A percentile compares a stretch with the other conserved stretches of the same genome.
phyloP scores from a whole-genome alignment of 164 flowering plant species.

The Chimonanthus salicifolius region DNA sequence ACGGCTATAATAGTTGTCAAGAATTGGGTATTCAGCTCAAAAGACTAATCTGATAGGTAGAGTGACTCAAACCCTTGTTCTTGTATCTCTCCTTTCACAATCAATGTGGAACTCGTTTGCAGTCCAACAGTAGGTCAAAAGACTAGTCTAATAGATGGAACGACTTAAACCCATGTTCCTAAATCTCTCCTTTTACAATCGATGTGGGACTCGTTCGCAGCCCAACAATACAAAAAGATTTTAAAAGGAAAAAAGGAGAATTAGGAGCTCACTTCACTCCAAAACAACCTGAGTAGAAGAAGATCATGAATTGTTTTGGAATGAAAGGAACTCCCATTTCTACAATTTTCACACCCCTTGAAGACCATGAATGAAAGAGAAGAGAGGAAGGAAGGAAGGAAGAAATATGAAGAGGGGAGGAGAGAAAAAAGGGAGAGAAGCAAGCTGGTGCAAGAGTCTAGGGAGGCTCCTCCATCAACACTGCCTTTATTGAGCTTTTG shows the following conservation, averaged over 20 bases:
- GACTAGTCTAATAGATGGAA: too few species aligned
- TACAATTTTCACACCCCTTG: slow-evolving; percentile 15
- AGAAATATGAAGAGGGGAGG: not conserved
- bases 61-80: too few species aligned
- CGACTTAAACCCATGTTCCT: too few species aligned
- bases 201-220: too few species aligned
- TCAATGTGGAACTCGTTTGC: too few species aligned
- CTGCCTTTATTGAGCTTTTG: not conserved
- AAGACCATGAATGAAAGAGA: not conserved
- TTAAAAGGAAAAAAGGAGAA: slow-evolving; percentile 15
- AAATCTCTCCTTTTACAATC: too few species aligned
- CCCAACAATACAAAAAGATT: not conserved
- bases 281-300: slow-evolving; percentile 4
- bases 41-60: too few species aligned
- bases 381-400: not conserved
- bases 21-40: too few species aligned
- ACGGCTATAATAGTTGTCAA: too few species aligned
- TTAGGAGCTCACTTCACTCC: slow-evolving; percentile 31
- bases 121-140: too few species aligned
- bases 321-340: slow-evolving; percentile 24
- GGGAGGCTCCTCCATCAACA: not conserved
- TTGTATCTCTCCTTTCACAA: too few species aligned
- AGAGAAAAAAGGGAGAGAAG: not conserved
- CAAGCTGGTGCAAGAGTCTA: not conserved
- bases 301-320: slow-evolving; percentile 14